Conservation (phyloP, 163 green algal species). For the Chlorella variabilis region DNA sequence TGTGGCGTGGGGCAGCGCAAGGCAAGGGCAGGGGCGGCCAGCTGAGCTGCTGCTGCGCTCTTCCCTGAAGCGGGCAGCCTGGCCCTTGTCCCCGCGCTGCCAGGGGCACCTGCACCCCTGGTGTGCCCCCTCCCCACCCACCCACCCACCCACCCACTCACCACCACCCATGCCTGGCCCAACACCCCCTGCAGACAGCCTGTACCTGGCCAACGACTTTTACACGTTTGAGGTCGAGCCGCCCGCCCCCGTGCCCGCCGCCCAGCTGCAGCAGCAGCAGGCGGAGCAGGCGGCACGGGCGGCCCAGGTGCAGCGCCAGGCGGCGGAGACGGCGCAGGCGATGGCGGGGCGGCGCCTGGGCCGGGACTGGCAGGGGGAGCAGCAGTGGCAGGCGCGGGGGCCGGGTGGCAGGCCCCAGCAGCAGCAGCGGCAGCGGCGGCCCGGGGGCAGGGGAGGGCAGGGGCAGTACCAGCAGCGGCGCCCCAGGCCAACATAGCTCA, state of each 20-base stretch:
- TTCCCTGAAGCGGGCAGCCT: conserved; percentile 13
- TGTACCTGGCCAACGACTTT: conserved; percentile 54
- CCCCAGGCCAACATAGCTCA: too few species aligned
- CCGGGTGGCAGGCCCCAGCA: background rate
- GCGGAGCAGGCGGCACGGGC: background rate
- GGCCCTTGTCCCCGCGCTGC: conserved; percentile 8
- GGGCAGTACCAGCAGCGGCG: conserved; percentile 8
- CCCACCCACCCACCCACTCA: too few species aligned
- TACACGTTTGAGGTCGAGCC: conserved; percentile 48
- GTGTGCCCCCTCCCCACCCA: too few species aligned
- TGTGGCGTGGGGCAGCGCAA: too few species aligned
- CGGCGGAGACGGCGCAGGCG: background rate
- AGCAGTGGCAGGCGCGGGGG: background rate
- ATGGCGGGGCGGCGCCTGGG: background rate
- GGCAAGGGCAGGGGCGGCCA: background rate
- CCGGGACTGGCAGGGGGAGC: background rate
- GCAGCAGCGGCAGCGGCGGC: background rate
- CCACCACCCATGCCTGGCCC: too few species aligned
- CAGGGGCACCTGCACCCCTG: too few species aligned
- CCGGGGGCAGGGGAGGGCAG: background rate
- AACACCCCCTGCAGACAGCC: background rate
- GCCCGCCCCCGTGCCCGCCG: background rate
- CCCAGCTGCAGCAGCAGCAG: background rate
- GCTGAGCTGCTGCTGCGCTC: background rate
- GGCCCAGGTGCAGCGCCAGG: background rate